Percentiles rank a stretch among this genome's conserved stretches.
Evolutionary conservation across 2,329 filamentous ascomycete species (phyloP).

Genomic region (Cercospora janseana): DNA sequence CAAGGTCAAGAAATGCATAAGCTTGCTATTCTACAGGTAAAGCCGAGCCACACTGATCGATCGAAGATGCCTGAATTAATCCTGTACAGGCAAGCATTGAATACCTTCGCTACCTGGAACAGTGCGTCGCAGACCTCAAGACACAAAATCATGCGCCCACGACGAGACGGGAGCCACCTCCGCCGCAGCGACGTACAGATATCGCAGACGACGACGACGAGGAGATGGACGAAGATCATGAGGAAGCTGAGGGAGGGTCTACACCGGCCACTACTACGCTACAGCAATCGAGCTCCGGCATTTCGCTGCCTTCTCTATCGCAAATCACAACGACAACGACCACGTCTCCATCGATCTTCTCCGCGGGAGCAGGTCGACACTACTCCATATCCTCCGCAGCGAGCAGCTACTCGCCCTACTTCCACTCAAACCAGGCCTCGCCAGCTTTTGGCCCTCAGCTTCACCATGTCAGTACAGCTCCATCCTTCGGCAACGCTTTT

Average conservation of each 20-base stretch:
- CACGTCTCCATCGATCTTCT: slow-evolving; percentile 33
- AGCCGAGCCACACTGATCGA: slow-evolving; percentile 24
- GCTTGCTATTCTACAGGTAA: slow-evolving; percentile 85
- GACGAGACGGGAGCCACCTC: slow-evolving; percentile 21
- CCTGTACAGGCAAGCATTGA: slow-evolving; percentile 79
- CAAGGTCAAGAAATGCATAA: slow-evolving; percentile 97
- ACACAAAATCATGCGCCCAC: slow-evolving; percentile 43
- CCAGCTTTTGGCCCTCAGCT: slow-evolving; percentile 57
- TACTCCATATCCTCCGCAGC: slow-evolving; percentile 44
- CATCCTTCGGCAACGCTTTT: slow-evolving; percentile 25
- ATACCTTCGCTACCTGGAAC: slow-evolving; percentile 89
- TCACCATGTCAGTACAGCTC: slow-evolving; percentile 28
- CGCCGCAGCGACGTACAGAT: slow-evolving; percentile 27
- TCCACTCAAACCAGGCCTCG: slow-evolving; percentile 53
- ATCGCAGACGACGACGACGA: slow-evolving; percentile 50
- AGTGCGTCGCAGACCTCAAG: slow-evolving; percentile 80
- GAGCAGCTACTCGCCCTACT: slow-evolving; percentile 38
- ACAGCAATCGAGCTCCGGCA: slow-evolving; percentile 25
- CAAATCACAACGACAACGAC: slow-evolving; percentile 45
- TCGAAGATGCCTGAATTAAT: slow-evolving; percentile 7
- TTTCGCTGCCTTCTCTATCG: slow-evolving; percentile 42
- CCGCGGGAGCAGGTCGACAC: slow-evolving; percentile 30
- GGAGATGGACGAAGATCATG: slow-evolving; percentile 57
- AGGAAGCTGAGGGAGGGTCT: slow-evolving; percentile 26
- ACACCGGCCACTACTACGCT: slow-evolving; percentile 35